Percentiles rank a stretch among this genome's conserved stretches.
Conservation (phyloP, 768 basidiomycete species). For the Termitomyces eurrhizus region DNA sequence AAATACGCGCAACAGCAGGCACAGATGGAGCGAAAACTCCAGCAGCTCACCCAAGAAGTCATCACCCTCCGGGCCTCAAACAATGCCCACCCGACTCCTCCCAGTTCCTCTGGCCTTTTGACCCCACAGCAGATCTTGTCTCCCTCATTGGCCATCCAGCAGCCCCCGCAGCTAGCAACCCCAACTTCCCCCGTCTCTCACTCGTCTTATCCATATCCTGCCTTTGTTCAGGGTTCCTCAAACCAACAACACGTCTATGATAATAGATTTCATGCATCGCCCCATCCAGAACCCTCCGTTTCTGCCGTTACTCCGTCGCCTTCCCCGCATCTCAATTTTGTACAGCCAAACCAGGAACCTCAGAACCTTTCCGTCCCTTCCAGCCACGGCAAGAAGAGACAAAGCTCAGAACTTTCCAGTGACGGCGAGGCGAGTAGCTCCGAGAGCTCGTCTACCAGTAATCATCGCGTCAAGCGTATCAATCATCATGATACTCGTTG, state of each 20-base stretch:
- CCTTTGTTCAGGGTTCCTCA: constrained; percentile 37
- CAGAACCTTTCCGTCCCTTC: constrained; percentile 12
- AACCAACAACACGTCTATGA: constrained; percentile 19
- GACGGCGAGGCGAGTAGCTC: constrained; percentile 33
- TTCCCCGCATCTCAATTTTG: constrained; percentile 21
- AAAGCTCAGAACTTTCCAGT: constrained; percentile 27
- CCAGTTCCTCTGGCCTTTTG: constrained; percentile 17
- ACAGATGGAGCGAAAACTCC: constrained; percentile 54
- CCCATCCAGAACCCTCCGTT: constrained; percentile 17
- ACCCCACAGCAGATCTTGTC: constrained; percentile 29
- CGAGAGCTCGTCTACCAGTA: constrained; percentile 28
- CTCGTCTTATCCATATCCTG: constrained; percentile 24
- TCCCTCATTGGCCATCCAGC: constrained; percentile 26
- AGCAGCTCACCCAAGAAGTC: constrained; percentile 53
- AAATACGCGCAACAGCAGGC: constrained; percentile 50
- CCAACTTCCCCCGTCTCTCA: constrained; percentile 37
- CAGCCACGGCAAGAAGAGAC: constrained; percentile 24
- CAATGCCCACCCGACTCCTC: constrained; percentile 17
- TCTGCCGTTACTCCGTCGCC: constrained; percentile 29
- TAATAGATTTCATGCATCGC: constrained; percentile 13
- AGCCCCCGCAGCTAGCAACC: constrained; percentile 23
- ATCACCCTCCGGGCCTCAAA: constrained; percentile 39
- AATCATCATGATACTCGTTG: constrained; percentile 64
- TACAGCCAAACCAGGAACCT: constrained; percentile 14
- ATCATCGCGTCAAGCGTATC: constrained; percentile 37